These are phyloP conservation scores for Saturnispora gosingensis DNA, from an alignment of 805 yeast species.

Conservation along the genomic window DNA sequence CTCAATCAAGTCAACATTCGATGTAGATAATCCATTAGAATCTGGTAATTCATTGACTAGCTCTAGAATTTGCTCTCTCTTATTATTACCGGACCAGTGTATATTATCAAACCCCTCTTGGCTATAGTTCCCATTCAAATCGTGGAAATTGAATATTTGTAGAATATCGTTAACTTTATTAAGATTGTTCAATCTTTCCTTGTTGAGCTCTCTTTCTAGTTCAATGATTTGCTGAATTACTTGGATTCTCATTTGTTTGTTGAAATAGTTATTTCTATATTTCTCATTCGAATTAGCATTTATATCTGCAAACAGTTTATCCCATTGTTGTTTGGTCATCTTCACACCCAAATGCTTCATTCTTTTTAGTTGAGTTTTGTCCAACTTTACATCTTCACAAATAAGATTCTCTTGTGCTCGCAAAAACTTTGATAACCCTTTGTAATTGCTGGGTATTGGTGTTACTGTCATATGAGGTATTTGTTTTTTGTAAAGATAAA, in stretches of 20 bases:
- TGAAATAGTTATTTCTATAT: conserved; percentile 19
- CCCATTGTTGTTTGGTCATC: conserved; percentile 8
- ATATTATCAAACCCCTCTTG: conserved; percentile 1
- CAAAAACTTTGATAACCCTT: conserved; percentile 20
- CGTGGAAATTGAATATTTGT: conserved; percentile 17
- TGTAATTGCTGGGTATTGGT: conserved; percentile 16
- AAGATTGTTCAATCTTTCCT: conserved; percentile 16
- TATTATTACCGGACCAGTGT: not conserved
- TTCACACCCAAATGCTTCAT: conserved; percentile 8
- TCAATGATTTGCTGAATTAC: conserved; percentile 23
- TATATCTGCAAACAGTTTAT: not conserved
- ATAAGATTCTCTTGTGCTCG: conserved; percentile 18
- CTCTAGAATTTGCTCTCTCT: conserved; percentile 15
- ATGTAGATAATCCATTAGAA: conserved; percentile 15
- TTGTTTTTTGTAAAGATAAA: too few species aligned
- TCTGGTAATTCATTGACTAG: conserved; percentile 26
- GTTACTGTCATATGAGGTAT: not conserved
- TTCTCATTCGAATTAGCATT: conserved; percentile 10
- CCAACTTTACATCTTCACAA: conserved; percentile 14
- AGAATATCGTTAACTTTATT: conserved; percentile 22
- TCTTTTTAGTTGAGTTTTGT: conserved; percentile 10
- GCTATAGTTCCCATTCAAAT: conserved; percentile 19
- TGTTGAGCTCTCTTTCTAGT: conserved; percentile 15
- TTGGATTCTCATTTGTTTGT: conserved; percentile 25
- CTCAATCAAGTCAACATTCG: conserved; percentile 17